phyloP scores from a whole-genome alignment of 1,284 basidiomycete species.

The Marasmius oreades region DNA sequence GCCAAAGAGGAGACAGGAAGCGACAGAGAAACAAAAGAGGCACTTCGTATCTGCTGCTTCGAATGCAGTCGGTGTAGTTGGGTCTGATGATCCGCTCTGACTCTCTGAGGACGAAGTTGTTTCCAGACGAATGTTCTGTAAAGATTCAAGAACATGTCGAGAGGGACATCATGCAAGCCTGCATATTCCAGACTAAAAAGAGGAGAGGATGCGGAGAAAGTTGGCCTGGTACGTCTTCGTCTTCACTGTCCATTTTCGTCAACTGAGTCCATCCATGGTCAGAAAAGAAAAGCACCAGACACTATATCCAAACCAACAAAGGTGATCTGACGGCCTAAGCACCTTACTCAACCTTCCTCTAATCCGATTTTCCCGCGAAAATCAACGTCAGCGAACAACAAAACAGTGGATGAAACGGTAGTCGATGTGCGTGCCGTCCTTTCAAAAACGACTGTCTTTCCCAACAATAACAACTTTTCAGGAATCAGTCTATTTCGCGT shows the following conservation, averaged over 20 bases:
- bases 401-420: conserved; percentile 51
- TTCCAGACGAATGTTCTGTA: no score
- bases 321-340: not conserved
- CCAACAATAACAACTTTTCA: conserved; percentile 27
- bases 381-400: conserved; percentile 26
- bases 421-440: conserved; percentile 59
- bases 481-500: conserved; percentile 79
- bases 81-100: no score
- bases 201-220: conserved; percentile 68
- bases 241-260: conserved; percentile 1
- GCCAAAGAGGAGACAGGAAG: no score
- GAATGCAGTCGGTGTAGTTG: no score
- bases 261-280: not conserved
- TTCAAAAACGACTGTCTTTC: not conserved
- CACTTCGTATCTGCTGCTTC: no score
- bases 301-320: conserved; percentile 46
- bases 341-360: not conserved
- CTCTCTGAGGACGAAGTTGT: no score
- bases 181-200: conserved; percentile 59
- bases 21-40: no score
- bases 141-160: no score
- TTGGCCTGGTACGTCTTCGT: conserved; percentile 70
- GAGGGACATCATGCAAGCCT: no score
- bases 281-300: conserved; percentile 42
- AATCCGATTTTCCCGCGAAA: conserved; percentile 44